A percentile compares a stretch with the other conserved stretches of the same genome.
Evolutionary conservation across 441 rosid species (phyloP).

Genomic region (Biscutella auriculata): DNA sequence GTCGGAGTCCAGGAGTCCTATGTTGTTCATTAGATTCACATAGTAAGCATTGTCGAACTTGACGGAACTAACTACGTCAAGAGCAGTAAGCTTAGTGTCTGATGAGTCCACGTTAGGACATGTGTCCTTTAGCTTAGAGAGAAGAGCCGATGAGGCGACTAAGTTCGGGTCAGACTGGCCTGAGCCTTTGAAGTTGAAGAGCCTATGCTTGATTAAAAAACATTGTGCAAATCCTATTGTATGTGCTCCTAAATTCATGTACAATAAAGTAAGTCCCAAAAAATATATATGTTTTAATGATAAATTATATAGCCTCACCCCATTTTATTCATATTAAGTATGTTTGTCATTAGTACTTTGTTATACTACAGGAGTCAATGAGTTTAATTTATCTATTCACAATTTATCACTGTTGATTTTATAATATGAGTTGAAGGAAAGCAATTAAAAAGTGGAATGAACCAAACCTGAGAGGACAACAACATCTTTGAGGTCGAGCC

Average conservation of each 20-base stretch:
- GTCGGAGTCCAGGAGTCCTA: conserved; percentile 54
- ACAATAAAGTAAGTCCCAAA: no score
- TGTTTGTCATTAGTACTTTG: no score
- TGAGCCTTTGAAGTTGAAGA: conserved; percentile 53
- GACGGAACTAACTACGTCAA: conserved; percentile 32
- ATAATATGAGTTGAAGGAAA: neutral
- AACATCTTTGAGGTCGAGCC: conserved; percentile 68
- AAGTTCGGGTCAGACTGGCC: conserved; percentile 66
- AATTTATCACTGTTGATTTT: no score
- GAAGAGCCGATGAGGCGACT: conserved; percentile 31
- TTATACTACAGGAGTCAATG: no score
- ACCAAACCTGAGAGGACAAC: conserved; percentile 74
- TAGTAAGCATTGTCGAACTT: conserved; percentile 54
- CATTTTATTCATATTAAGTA: no score
- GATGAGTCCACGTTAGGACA: conserved; percentile 60
- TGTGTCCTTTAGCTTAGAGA: conserved; percentile 29
- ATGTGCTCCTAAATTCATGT: conserved; percentile 47
- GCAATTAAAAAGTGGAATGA: neutral
- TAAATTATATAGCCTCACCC: no score
- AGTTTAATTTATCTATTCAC: no score
- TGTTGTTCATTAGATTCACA: conserved; percentile 34
- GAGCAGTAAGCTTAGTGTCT: conserved; percentile 49
- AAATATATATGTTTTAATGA: no score
- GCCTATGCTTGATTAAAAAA: conserved; percentile 58
- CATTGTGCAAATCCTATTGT: conserved; percentile 80